These are phyloP conservation scores for Nannochloropsis granulata DNA, from an alignment of 108 stramenopile species.

Conservation along the genomic window DNA sequence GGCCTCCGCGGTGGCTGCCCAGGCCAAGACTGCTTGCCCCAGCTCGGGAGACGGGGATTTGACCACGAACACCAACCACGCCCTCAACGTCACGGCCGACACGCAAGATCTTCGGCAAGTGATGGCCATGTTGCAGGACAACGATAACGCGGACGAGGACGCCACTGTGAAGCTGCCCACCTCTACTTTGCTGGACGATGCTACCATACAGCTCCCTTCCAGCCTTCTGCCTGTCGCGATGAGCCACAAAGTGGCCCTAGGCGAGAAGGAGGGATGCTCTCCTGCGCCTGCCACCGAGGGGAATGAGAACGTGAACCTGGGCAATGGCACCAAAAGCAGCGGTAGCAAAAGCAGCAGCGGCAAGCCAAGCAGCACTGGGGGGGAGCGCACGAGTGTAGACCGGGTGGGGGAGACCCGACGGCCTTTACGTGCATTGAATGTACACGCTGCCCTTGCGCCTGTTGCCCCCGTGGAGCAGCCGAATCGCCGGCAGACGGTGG, in stretches of 20 bases:
- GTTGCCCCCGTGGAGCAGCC: background rate
- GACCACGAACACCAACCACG: background rate
- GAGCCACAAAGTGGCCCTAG: background rate
- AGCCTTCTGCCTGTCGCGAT: background rate
- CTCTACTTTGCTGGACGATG: background rate
- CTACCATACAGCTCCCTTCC: background rate
- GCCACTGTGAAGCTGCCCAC: background rate
- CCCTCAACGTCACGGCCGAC: background rate
- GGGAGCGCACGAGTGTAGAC: background rate
- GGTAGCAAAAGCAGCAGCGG: background rate
- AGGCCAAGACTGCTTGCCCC: no score
- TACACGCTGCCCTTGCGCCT: background rate
- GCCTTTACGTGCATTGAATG: background rate
- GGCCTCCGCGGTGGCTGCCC: no score
- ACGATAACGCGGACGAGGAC: background rate
- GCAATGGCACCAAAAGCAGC: background rate
- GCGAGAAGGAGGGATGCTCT: background rate
- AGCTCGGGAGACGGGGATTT: no score
- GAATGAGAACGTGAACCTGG: background rate
- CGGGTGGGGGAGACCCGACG: no score
- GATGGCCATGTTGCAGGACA: background rate
- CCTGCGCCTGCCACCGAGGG: background rate
- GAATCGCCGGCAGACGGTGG: background rate
- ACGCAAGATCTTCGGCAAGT: background rate
- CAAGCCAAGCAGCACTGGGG: background rate